Percentiles rank a stretch among this genome's conserved stretches.
Conservation (phyloP, 371 early-diverging fungal genomes). For the Syncephalastrum contaminatum region DNA sequence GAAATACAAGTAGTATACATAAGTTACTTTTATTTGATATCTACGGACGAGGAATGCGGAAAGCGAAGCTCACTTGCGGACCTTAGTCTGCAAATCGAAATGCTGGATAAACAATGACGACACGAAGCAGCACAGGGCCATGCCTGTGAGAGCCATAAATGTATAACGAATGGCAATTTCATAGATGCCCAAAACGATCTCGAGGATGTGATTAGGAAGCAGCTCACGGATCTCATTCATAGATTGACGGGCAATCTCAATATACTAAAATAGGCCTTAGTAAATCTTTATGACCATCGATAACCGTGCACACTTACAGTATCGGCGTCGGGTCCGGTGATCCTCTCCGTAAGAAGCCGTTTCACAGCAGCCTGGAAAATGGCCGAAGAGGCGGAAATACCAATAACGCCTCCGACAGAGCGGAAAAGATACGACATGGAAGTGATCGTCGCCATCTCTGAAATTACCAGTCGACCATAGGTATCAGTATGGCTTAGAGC, state of each 20-base stretch:
- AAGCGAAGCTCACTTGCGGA: slow-evolving; percentile 21
- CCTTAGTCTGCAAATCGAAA: slow-evolving; percentile 44
- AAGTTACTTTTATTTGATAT: slow-evolving; percentile 5
- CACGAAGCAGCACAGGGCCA: slow-evolving; percentile 34
- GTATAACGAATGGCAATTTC: slow-evolving; percentile 36
- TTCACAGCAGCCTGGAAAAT: slow-evolving; percentile 42
- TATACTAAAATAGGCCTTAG: slow-evolving; percentile 23
- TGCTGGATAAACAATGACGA: slow-evolving; percentile 51
- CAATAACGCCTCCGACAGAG: slow-evolving; percentile 44
- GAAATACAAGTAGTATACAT: neutral
- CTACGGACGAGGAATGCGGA: neutral
- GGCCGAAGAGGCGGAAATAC: slow-evolving; percentile 38
- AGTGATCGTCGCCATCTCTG: slow-evolving; percentile 53
- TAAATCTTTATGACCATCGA: neutral
- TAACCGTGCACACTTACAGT: slow-evolving; percentile 10
- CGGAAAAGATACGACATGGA: slow-evolving; percentile 49
- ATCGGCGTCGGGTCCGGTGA: slow-evolving; percentile 32
- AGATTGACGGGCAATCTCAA: slow-evolving; percentile 47
- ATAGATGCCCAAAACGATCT: slow-evolving; percentile 39
- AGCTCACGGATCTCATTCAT: slow-evolving; percentile 40
- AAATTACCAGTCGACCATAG: neutral
- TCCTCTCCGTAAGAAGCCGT: slow-evolving; percentile 21
- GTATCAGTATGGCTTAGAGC: neutral
- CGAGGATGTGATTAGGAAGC: slow-evolving; percentile 35
- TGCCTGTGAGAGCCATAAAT: slow-evolving; percentile 24